Evolutionary conservation across 192 early-diverging fungal species (phyloP), one percentile per base, ranked within the genome.

Genomic region (Entophlyctis helioformis): DNA sequence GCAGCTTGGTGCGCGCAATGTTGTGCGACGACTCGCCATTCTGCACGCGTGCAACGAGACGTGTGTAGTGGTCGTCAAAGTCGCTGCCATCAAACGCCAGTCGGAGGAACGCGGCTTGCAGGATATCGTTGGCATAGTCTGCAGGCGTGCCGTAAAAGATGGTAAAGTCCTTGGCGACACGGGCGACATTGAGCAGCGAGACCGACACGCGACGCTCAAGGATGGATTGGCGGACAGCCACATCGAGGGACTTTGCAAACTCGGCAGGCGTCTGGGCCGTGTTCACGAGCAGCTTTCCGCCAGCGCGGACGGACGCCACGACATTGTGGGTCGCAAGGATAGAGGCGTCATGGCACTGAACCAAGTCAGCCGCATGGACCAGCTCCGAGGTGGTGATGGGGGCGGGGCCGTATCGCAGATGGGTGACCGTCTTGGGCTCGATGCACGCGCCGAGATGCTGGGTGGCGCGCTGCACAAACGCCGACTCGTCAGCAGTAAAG

Each of bases 241-340:
- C 71, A 1, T 86, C 67, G 22, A 88, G 54, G 39, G 81, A 74
- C 28, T 67, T 61, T 28, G 79, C 76, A 13, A 90, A 44, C 20
- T 88, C 85, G 31, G 76, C 81, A 21, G 66, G 64, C 15, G 63
- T 59, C 10, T 66, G 63, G 19, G 64, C 54, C 11, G 82, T 68
- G 53, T 88, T 83, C 22, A 90, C 35, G 15, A 88, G 31, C 16
- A 88, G 56, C 12, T 56, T 51, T 2, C 72, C 77, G 18, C 64
- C 65, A 13, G 54, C 39, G 36, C 61, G 62, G 27, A 80, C 58
- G 0, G 67, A 53, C n/a, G 50, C 52, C 2, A 81, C 66, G 29
- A 77, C 61, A 42, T 87, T 73, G 60, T 78, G 81, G 42, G 67
- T 64, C 22, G 63, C 53, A 41, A 79, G 52, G 23, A 87, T 32